Conservation (phyloP, 345 rosid genomes). For the Eucalyptus sp. region DNA sequence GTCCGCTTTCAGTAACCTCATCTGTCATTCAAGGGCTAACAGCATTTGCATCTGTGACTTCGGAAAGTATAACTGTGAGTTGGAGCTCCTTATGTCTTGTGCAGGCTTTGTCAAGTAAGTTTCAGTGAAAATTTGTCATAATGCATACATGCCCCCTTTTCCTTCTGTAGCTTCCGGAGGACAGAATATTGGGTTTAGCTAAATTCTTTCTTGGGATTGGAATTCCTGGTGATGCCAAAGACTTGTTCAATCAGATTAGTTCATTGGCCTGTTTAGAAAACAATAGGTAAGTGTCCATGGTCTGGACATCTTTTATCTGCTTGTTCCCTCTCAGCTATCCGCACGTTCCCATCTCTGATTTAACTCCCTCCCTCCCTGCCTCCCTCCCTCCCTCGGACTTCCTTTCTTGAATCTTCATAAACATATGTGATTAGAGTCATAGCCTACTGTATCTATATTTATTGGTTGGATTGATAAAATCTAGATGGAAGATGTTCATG, state of each 20-base stretch:
- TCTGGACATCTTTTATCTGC: background rate
- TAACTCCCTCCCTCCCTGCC: background rate
- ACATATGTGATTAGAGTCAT: background rate
- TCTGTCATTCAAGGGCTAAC: conserved; percentile 79
- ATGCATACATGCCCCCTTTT: background rate
- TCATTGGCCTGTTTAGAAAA: conserved; percentile 75
- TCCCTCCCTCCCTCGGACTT: background rate
- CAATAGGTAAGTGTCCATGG: conserved; percentile 47
- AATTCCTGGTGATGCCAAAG: conserved; percentile 82
- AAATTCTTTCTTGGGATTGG: conserved; percentile 83
- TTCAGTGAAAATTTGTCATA: background rate
- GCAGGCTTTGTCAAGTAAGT: background rate
- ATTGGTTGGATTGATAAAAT: background rate
- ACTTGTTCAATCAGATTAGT: conserved; percentile 74
- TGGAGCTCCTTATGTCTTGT: background rate
- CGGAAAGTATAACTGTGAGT: conserved; percentile 54
- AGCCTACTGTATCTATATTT: background rate
- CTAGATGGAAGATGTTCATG: background rate
- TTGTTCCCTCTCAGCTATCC: background rate
- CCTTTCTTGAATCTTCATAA: background rate
- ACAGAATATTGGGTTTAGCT: conserved; percentile 73
- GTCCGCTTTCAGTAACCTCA: conserved; percentile 71
- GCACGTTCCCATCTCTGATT: background rate
- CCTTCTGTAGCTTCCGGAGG: conserved; percentile 65
- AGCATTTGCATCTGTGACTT: conserved; percentile 51